phyloP scores from a whole-genome alignment of 192 early-diverging fungal species.

The Umbelopsis vinacea region DNA sequence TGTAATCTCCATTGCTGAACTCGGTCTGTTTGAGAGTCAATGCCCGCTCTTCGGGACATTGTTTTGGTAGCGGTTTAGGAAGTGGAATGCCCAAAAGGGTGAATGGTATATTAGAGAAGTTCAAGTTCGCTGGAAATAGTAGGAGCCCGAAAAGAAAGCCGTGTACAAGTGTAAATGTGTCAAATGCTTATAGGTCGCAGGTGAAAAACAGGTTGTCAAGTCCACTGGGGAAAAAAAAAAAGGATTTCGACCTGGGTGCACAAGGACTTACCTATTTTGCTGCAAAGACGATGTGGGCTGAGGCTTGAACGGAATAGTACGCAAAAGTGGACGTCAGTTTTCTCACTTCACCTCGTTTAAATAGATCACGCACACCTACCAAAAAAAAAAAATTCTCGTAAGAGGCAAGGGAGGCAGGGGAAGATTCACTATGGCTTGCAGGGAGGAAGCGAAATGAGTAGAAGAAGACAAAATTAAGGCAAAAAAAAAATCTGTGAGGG shows the following conservation, averaged over 20 bases:
- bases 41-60: constrained; percentile 24
- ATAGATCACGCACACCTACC: background rate
- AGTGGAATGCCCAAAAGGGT: background rate
- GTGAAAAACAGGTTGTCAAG: constrained; percentile 13
- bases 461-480: background rate
- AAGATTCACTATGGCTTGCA: background rate
- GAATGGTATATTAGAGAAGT: background rate
- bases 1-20: constrained; percentile 3
- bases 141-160: background rate
- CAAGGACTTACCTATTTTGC: constrained; percentile 17
- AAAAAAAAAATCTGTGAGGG: background rate
- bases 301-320: constrained; percentile 1
- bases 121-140: background rate
- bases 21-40: constrained; percentile 9
- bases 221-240: background rate
- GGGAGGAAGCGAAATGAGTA: background rate
- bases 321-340: background rate
- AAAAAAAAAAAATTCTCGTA: background rate
- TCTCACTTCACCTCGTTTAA: background rate
- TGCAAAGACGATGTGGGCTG: background rate
- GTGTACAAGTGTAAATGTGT: background rate
- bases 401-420: constrained; percentile 6
- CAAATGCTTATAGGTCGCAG: background rate
- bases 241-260: background rate
- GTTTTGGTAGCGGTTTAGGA: constrained; percentile 1